A percentile compares a stretch with the other conserved stretches of the same genome.
phyloP scores from a whole-genome alignment of 805 yeast genomes.

The Cyberlindnera bimundalis region DNA sequence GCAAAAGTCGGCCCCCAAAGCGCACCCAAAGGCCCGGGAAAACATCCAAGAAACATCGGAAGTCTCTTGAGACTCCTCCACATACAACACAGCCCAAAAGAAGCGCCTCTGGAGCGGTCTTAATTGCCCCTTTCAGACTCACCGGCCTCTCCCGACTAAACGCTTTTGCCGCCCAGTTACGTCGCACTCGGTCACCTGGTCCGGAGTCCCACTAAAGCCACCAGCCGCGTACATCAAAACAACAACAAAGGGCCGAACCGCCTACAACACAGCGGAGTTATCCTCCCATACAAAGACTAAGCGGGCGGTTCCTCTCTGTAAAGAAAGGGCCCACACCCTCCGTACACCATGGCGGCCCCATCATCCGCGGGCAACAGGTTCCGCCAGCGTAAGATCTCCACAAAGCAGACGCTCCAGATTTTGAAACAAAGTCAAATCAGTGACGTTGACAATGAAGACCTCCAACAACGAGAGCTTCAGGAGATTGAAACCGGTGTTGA shows the following conservation, averaged over 20 bases:
- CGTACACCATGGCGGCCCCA: constrained; percentile 17
- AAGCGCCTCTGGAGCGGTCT: neutral
- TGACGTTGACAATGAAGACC: constrained; percentile 66
- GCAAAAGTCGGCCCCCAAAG: neutral
- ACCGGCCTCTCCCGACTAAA: no score
- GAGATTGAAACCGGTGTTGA: constrained; percentile 97
- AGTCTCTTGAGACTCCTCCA: neutral
- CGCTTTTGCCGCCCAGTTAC: no score
- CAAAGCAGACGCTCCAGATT: constrained; percentile 80
- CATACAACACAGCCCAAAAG: neutral
- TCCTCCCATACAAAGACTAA: no score
- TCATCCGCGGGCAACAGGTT: constrained; percentile 45
- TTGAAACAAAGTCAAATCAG: constrained; percentile 78
- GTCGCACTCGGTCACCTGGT: no score
- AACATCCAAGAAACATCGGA: neutral
- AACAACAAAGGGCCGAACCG: no score
- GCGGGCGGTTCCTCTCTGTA: no score
- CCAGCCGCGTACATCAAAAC: neutral
- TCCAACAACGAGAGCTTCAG: constrained; percentile 78
- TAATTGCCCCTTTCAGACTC: neutral
- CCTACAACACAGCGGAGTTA: no score
- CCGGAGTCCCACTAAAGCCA: no score
- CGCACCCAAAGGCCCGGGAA: neutral
- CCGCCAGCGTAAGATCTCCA: constrained; percentile 92
- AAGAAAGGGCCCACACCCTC: no score